Evolutionary conservation across 306 rosid genomes (phyloP), one percentile per base, ranked within the genome.

Genomic region (Cucumis hystrix): DNA sequence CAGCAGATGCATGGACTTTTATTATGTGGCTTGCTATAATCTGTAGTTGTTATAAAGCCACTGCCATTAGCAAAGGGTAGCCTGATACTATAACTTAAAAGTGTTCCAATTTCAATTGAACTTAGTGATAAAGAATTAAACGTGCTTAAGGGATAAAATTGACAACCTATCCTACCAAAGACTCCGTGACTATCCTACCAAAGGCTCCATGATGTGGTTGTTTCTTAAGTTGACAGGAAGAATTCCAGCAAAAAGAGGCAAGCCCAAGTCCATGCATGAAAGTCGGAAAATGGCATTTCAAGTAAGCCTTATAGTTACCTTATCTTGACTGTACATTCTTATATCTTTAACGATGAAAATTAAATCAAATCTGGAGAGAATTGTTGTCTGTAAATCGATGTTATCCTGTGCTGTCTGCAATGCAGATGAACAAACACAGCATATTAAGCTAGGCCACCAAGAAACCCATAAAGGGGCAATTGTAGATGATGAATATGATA

Each of bases 371-470:
- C 99, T 87, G 75, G 99, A 95, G 76, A 95, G 97, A 88, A 95
- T 95, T 23, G 99, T 95, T 2, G 99, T 95, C 91, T 95, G 99
- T 88, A 95, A 84, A 87, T 95, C 99, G 72, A 95, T 95, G 79
- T 95, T 95, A 79, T 95, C 99, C 88, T 95, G 99, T 37, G 99
- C 97, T 77, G 99, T 90, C 99, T 95, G 97, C 80, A 33, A 64
- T 6, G 63, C 71, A 78, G 75, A 52, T 64, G 14, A 47, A 41
- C 13, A 2, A 23, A 41, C n/a, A 40, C 39, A 18, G 54, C 52
- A n/a, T 65, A 47, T 51, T 77, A 71, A 45, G 21, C 59, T 33
- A 47, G 60, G 41, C 14, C 41, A 71, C 8, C 13, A 71, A 15
- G 52, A 71, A 49, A 49, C 41, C 15, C 12, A 40, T 12, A 67